phyloP scores from a whole-genome alignment of 2,329 filamentous ascomycete species.

The Penicillium sp. region DNA sequence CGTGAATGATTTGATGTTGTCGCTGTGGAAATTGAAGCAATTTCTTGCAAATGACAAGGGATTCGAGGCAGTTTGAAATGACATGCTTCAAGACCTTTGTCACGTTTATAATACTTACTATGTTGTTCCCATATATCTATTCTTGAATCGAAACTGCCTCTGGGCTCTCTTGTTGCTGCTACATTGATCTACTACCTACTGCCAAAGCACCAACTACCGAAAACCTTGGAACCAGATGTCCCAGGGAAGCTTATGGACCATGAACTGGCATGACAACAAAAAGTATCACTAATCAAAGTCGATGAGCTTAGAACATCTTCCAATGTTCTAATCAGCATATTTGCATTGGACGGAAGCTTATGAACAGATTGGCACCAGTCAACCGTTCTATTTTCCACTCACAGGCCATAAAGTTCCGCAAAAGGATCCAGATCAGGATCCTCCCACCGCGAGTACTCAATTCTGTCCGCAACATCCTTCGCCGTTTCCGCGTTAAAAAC shows the following conservation, averaged over 20 bases:
- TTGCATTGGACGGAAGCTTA: neutral
- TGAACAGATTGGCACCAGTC: neutral
- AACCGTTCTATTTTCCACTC: neutral
- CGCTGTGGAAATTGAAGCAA: conserved; percentile 42
- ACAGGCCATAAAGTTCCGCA: conserved; percentile 37
- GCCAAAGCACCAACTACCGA: no score
- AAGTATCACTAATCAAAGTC: no score
- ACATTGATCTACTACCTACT: no score
- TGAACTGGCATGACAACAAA: no score
- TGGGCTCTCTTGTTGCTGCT: no score
- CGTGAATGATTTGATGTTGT: conserved; percentile 33
- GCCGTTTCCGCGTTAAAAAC: conserved; percentile 57
- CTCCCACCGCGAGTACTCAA: conserved; percentile 60
- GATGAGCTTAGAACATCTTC: conserved; percentile 13
- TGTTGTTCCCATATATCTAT: neutral
- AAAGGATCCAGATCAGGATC: conserved; percentile 58
- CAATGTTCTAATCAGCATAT: neutral
- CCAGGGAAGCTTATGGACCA: no score
- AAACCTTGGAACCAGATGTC: no score
- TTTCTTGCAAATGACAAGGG: conserved; percentile 22
- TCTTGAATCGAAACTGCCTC: no score
- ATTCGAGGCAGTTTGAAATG: neutral
- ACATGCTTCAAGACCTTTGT: neutral
- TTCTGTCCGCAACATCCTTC: conserved; percentile 47
- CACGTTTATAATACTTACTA: neutral